Base-by-base conservation (phyloP, 75 land plant genomes). In the Adiantum capillusveneris region DNA sequence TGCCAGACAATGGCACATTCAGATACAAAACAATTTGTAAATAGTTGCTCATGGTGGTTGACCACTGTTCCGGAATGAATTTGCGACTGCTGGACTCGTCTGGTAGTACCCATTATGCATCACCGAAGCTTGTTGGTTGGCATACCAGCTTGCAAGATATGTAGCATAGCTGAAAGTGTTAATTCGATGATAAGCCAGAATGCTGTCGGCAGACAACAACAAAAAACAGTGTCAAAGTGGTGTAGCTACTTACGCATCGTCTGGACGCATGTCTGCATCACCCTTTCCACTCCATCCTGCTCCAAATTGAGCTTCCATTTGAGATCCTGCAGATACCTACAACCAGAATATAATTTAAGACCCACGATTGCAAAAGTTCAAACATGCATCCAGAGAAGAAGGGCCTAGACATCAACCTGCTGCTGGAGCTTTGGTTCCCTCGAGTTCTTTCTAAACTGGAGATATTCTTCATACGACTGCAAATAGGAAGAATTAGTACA, bases 391-490 rank as follows among this genome's bases (percentile, higher is more conserved):
- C 6, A 46, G 22, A 46, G 5, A 17, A 46, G 18, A 21, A 46
- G 14, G 14, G 14, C 6, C 3, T 46, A 41, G 12, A 41, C 43
- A 41, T 9, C 14, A 41, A 21, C 22, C 22, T 18, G 22, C 50
- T 46, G 50, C 18, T 46, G 2, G 14, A 6, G 14, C 14, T 21
- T 46, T 2, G 18, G 17, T 46, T 46, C 50, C 50, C 50, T 46
- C 50, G 17, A 21, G 17, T 46, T 46, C 18, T 21, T 21, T 46
- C 22, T n/a, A 46, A 21, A 46, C 36, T 61, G 68, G 2, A 75
- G 72, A 56, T 75, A 75, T 60, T 75, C 74, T 58, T 75, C 78
- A 58, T 75, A 75, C 16, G 78, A 64, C 78, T 75, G 57, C 60
- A 37, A 26, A 62, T 62, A 44, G 20, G 12, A 62, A 20, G 25